Conservation (phyloP, 1,139 yeast genomes). For the Meyerozyma guilliermondii region DNA sequence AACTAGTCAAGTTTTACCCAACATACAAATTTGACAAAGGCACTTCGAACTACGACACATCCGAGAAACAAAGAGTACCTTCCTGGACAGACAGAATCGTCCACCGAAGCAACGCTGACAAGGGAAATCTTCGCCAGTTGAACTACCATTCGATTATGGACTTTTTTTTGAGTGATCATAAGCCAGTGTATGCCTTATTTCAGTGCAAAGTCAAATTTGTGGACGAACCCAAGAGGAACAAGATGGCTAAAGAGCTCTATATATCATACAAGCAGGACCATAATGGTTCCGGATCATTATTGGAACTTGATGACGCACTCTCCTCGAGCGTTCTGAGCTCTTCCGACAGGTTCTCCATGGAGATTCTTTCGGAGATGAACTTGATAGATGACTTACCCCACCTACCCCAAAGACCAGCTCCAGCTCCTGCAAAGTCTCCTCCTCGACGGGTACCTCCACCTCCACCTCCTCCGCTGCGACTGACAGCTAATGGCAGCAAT, state of each 20-base stretch:
- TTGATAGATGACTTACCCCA: conserved; percentile 27
- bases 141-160: conserved; percentile 55
- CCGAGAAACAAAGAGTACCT: conserved; percentile 89
- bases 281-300: conserved; percentile 17
- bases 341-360: conserved; percentile 12
- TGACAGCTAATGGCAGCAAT: conserved; percentile 5
- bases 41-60: conserved; percentile 75
- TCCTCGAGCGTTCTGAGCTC: conserved; percentile 8
- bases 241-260: conserved; percentile 28
- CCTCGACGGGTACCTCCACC: conserved; percentile 39
- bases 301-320: conserved; percentile 14
- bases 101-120: conserved; percentile 29
- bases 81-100: conserved; percentile 96
- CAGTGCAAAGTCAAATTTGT: conserved; percentile 59
- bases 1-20: conserved; percentile 66
- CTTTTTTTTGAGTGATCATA: conserved; percentile 77
- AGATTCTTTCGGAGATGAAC: conserved; percentile 34
- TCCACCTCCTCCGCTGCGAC: conserved; percentile 23
- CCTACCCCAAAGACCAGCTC: conserved; percentile 15
- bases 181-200: conserved; percentile 82
- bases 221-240: conserved; percentile 34
- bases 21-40: conserved; percentile 94
- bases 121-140: conserved; percentile 48
- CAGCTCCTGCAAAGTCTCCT: conserved; percentile 9
- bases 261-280: conserved; percentile 27